These are phyloP conservation scores for Bondarzewia mesenterica DNA, from an alignment of 1,284 basidiomycete species.

Conservation along the genomic window DNA sequence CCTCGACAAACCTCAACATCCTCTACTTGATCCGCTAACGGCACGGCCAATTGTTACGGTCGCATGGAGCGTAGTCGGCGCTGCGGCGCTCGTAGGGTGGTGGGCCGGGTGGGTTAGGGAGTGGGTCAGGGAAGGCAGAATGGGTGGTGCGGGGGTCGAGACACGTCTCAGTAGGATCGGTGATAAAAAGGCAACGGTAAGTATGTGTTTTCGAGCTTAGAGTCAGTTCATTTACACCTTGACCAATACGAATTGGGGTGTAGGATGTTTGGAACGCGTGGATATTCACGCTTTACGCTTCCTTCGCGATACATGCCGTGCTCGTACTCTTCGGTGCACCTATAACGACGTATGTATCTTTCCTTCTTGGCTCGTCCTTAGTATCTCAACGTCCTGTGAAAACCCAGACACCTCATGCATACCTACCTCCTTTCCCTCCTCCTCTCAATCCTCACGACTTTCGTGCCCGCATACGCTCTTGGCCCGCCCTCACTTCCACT, in stretches of 20 bases:
- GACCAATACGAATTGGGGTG: neutral
- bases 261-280: constrained; percentile 33
- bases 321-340: constrained; percentile 75
- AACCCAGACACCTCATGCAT: constrained; percentile 38
- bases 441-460: constrained; percentile 59
- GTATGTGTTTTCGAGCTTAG: neutral
- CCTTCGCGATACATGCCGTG: constrained; percentile 39
- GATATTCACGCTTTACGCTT: constrained; percentile 41
- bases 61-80: constrained; percentile 10
- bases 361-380: constrained; percentile 7
- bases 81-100: constrained; percentile 8
- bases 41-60: constrained; percentile 10
- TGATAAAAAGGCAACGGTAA: neutral
- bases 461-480: constrained; percentile 65
- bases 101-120: constrained; percentile 12
- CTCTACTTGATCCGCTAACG: constrained; percentile 11
- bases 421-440: constrained; percentile 67
- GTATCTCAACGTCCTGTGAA: neutral
- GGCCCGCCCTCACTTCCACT: constrained; percentile 47
- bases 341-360: constrained; percentile 39
- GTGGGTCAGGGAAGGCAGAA: constrained; percentile 12
- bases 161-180: constrained; percentile 2
- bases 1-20: constrained; percentile 12
- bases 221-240: neutral
- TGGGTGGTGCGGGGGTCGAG: constrained; percentile 6